These are phyloP conservation scores for Sesbania bispinosa DNA, from an alignment of 306 rosid species.

Conservation along the genomic window DNA sequence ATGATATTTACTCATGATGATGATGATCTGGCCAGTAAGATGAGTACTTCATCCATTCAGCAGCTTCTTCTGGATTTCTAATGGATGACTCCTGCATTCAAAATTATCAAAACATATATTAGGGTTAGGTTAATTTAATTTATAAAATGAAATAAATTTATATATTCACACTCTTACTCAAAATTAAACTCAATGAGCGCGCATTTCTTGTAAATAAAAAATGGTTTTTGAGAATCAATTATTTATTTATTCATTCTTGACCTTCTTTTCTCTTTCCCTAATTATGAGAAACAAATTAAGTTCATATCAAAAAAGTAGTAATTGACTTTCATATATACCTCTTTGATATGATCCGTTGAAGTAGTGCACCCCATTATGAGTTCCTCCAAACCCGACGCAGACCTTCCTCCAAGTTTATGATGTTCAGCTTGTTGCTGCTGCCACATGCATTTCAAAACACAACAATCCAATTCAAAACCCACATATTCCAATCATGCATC, in stretches of 20 bases:
- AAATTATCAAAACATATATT: background rate
- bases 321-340: too few species aligned
- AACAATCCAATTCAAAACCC: conserved; percentile 9
- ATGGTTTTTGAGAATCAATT: background rate
- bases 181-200: too few species aligned
- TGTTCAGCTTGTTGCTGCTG: conserved; percentile 69
- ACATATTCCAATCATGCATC: conserved; percentile 43
- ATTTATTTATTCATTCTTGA: conserved; percentile 23
- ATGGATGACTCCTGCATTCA: conserved; percentile 66
- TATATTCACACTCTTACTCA: background rate
- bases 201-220: too few species aligned
- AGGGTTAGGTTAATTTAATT: conserved; percentile 27
- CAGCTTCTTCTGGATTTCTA: conserved; percentile 72
- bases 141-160: background rate
- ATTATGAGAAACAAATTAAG: conserved; percentile 36
- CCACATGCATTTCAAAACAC: conserved; percentile 26
- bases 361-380: conserved; percentile 97
- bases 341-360: conserved; percentile 42
- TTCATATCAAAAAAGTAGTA: conserved; percentile 38
- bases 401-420: conserved; percentile 78
- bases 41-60: conserved; percentile 96
- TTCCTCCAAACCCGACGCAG: conserved; percentile 96
- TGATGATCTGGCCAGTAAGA: conserved; percentile 76
- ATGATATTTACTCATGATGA: conserved; percentile 70
- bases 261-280: conserved; percentile 22